Base-by-base conservation (phyloP, 1,139 yeast genomes). In the Pichia sp. region DNA sequence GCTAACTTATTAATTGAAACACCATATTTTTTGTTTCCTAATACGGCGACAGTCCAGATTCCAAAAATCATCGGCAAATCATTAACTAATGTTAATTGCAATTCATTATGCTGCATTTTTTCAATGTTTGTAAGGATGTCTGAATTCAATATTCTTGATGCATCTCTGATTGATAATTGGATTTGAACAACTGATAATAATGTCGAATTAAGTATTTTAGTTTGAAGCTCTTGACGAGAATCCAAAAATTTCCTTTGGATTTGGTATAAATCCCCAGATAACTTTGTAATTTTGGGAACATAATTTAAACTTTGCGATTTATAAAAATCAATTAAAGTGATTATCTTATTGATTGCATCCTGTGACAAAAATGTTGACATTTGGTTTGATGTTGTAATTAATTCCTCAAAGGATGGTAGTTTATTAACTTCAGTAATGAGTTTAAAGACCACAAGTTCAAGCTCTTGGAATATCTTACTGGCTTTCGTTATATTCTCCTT, bases 11-110 rank as follows among this genome's bases (percentile, higher is more conserved):
- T 71, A 36, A 83, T 63, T 41, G 75, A 75, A 41, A 72, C 72
- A 26, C 73, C 67, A 94, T 95, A 87, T 51, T 78, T 80, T 37
- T 68, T 67, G 51, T 92, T 80, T 43, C 95, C 73, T 45, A 84
- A 65, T 40, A 70, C 71, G 56, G 90, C 96, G 37, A 89, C 74
- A 25, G 87, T 59, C 59, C 81, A 72, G 28, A 85, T 74, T 1
- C 97, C 97, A 60, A 86, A 87, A 1, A 87, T 65, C 35, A 87
- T 65, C 0, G 97, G 97, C 42, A 89, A 61, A 59, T 87, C 96
- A 20, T 81, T 73, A 2, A 87, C 80, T 16, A 74, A 57, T 1
- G 80, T 71, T 12, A 78, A 59, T 44, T 67, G 66, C 40, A 75
- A 69, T 55, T 77, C 82, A 16, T 65, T 57, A 4, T 59, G 60